Percentiles rank a stretch among this genome's conserved stretches.
Evolutionary conservation across 176 grass and related monocot species (phyloP).

Genomic region (Bothriochloa decipiens): DNA sequence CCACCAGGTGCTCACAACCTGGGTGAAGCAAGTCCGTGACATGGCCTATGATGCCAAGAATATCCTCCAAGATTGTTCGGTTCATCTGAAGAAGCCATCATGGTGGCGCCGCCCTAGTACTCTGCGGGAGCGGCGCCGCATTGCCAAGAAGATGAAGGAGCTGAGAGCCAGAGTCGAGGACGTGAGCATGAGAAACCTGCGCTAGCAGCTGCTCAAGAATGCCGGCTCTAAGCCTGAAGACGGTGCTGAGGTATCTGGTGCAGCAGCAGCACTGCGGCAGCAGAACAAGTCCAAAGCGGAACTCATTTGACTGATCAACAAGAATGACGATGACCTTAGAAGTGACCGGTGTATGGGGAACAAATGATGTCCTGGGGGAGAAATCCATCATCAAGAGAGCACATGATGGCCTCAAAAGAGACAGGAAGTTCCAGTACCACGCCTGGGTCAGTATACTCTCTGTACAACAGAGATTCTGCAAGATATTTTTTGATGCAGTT

Average conservation of each 20-base stretch:
- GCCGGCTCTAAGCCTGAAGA: background rate
- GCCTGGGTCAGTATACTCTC: slow-evolving; percentile 43
- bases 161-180: slow-evolving; percentile 22
- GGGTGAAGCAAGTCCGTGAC: slow-evolving; percentile 19
- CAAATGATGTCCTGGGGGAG: background rate
- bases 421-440: slow-evolving; percentile 20
- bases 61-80: background rate
- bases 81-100: background rate
- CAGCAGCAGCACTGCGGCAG: background rate
- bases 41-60: background rate
- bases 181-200: slow-evolving; percentile 20
- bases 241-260: background rate
- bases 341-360: slow-evolving; percentile 19
- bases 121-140: background rate
- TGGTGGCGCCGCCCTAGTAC: background rate
- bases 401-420: background rate
- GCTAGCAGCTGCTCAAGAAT: background rate
- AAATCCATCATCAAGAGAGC: background rate
- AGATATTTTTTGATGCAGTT: background rate
- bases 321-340: background rate
- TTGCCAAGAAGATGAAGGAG: slow-evolving; percentile 24
- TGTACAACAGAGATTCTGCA: background rate
- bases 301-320: background rate
- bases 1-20: background rate
- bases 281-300: background rate